phyloP scores from a whole-genome alignment of 768 basidiomycete genomes.

The Podaxis pistillaris region DNA sequence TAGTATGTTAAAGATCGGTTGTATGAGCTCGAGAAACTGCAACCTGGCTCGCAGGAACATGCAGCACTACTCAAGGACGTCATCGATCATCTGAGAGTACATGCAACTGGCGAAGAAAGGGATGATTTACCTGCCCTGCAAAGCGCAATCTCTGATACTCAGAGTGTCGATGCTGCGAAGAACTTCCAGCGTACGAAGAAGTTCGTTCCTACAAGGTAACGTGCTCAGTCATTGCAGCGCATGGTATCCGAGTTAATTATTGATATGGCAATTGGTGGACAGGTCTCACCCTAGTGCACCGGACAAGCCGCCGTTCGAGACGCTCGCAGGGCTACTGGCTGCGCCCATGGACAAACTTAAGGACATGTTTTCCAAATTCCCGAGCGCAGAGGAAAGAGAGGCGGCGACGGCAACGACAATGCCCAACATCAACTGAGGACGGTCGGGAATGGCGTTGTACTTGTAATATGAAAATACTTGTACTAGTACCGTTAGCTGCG shows the following conservation, averaged over 20 bases:
- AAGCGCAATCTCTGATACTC: conserved; percentile 40
- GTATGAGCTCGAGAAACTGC: conserved; percentile 43
- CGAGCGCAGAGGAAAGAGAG: not conserved
- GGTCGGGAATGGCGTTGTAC: too few relatives aligned
- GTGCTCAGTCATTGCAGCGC: not conserved
- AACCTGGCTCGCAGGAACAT: conserved; percentile 41
- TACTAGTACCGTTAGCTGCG: too few relatives aligned
- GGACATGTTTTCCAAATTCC: conserved; percentile 40
- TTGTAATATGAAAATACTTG: too few relatives aligned
- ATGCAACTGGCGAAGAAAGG: conserved; percentile 56
- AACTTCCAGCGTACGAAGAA: conserved; percentile 56
- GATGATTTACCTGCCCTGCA: conserved; percentile 57
- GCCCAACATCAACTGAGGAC: not conserved
- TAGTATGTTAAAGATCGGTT: conserved; percentile 36
- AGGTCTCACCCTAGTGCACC: conserved; percentile 53
- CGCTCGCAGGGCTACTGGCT: conserved; percentile 48
- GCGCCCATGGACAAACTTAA: conserved; percentile 59
- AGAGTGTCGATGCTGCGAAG: conserved; percentile 40
- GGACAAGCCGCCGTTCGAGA: conserved; percentile 60
- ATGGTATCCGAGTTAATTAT: not conserved
- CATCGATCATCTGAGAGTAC: conserved; percentile 46
- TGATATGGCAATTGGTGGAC: not conserved
- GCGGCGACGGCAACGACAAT: not conserved
- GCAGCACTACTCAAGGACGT: conserved; percentile 37
- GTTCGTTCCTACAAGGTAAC: conserved; percentile 60